Evolutionary conservation across 2,329 filamentous ascomycete species (phyloP).

Genomic region (Fusarium tupiense): DNA sequence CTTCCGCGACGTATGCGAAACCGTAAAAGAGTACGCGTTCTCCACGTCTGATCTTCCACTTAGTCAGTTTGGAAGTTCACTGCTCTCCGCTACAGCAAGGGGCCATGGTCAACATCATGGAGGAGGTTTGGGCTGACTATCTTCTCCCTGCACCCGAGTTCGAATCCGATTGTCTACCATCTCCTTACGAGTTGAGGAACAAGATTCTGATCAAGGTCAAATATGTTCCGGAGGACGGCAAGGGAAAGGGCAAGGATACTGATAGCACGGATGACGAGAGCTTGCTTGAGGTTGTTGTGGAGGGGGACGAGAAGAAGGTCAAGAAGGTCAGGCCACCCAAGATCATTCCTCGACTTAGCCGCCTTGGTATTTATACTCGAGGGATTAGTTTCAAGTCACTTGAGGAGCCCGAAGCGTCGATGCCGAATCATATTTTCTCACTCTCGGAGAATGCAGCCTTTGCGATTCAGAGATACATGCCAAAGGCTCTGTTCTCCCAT

Average conservation of each 20-base stretch:
- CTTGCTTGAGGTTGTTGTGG: neutral
- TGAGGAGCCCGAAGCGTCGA: slow-evolving; percentile 53
- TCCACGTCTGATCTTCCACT: slow-evolving; percentile 78
- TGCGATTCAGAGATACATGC: slow-evolving; percentile 66
- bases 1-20: slow-evolving; percentile 85
- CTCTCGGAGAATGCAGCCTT: slow-evolving; percentile 82
- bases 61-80: slow-evolving; percentile 92
- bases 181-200: slow-evolving; percentile 73
- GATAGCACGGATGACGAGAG: neutral
- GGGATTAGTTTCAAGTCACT: slow-evolving; percentile 12
- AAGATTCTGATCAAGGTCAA: slow-evolving; percentile 90
- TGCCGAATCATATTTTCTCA: slow-evolving; percentile 80
- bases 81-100: slow-evolving; percentile 83
- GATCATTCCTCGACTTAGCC: neutral
- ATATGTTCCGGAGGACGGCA: slow-evolving; percentile 27
- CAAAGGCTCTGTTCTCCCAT: slow-evolving; percentile 79
- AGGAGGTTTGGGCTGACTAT: slow-evolving; percentile 80
- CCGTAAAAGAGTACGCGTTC: slow-evolving; percentile 83
- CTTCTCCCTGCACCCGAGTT: slow-evolving; percentile 70
- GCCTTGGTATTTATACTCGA: slow-evolving; percentile 6
- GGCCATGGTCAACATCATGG: slow-evolving; percentile 93
- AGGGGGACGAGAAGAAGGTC: neutral
- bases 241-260: neutral
- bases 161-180: slow-evolving; percentile 62
- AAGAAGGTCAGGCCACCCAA: slow-evolving; percentile 11